Evolutionary conservation across 306 rosid genomes (phyloP), one percentile per base, ranked within the genome.

Genomic region (Datisca glomerata): DNA sequence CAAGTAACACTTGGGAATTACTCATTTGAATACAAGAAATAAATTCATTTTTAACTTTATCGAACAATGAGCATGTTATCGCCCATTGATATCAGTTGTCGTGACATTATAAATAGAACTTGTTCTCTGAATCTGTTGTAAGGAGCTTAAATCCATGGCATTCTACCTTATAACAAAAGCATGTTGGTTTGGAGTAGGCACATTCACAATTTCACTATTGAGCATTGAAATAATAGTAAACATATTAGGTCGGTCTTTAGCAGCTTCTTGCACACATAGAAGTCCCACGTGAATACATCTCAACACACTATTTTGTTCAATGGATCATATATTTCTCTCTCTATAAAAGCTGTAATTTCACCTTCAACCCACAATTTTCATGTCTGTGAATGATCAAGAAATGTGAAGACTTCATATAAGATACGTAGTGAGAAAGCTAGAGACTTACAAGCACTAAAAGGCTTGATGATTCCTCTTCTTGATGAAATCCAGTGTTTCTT

Each of bases 191-290:
- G 44, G 55, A 49, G 43, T 6, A 5, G 55, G 43, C 4, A 49
- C 29, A 21, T 49, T 22, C 18, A 49, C 6, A 1, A 33, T 49
- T 33, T 49, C 55, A 35, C 44, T 49, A 14, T 22, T 49, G 9
- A 49, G 32, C 42, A 49, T 49, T 21, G 44, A 35, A 36, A 49
- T 49, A 36, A 49, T 21, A 4, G 55, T 35, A 1, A 43, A 35
- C 5, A 49, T 13, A 23, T 35, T 35, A 18, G 55, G 55, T 3
- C 55, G 13, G 22, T 35, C 44, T 2, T 21, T 8, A 33, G 24
- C 10, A 14, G 5, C 33, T 14, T 35, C 34, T 35, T 49, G 55
- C 14, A 49, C 33, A 18, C 55, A 49, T 22, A 49, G 22, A 2
- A 49, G 32, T n/a, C 44, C 55, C n/a, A 49, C 21, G 0, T 49